Base-by-base conservation (phyloP, 495 filamentous ascomycete species). In the Mycothermus thermophilus region DNA sequence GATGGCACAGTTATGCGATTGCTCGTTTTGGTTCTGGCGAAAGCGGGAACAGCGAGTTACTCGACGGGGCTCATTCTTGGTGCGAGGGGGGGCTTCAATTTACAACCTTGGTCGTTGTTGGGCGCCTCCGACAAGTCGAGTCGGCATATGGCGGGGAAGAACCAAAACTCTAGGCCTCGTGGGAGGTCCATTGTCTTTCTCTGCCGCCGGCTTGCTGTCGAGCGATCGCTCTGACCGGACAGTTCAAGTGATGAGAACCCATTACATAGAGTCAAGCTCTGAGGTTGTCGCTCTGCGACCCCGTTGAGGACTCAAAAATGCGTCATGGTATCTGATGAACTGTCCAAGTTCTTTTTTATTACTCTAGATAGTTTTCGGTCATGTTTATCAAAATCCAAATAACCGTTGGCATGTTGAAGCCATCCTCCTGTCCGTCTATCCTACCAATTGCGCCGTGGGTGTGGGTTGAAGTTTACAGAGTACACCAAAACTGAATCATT, bases 51-150 rank as follows among this genome's bases (percentile, higher is more conserved):
- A 48, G 52, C 55, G 54, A 74, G 82, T 92, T 87, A 95, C 90
- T 93, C 84, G 85, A 97, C 93, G 90, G 90, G 90, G 90, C 90
- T 94, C 84, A 97, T 93, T 95, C 84, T 94, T 83, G 90, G 83
- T 76, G 80, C 85, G 86, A 94, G 87, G 81, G 77, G n/a, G 81
- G 52, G 61, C 49, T 60, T 58, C 52, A 52, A 47, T 42, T 37
- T 28, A 35, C 20, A 21, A 25, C 17, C 15, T 34, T 23, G 21
- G 26, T 35, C 46, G n/a, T n/a, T n/a, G n/a, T n/a, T n/a, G n/a
- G n/a, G n/a, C n/a, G n/a, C n/a, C n/a, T n/a, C n/a, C n/a, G n/a
- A n/a, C n/a, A n/a, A n/a, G n/a, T n/a, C n/a, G n/a, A n/a, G n/a
- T n/a, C n/a, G n/a, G n/a, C 22, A 25, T 6, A 6, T 25, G 22